Percentiles rank a stretch among this genome's conserved stretches.
Evolutionary conservation across 768 basidiomycete species (phyloP).

Genomic region (Melanogaster broomeanus): DNA sequence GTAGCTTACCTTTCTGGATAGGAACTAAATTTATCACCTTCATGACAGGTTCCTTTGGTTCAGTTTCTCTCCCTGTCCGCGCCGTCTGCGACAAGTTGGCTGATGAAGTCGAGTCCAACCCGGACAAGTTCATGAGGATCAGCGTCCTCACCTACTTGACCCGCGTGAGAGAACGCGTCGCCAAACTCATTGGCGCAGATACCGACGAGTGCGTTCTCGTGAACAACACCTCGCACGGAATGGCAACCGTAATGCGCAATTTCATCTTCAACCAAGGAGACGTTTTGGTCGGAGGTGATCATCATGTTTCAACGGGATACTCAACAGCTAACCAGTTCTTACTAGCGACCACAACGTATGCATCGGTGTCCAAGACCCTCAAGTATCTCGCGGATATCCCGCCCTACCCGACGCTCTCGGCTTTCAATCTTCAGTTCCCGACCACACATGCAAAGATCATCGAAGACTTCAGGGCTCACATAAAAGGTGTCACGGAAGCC

Average conservation of each 20-base stretch:
- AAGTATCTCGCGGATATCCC: slow-evolving; percentile 55
- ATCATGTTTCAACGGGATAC: neutral
- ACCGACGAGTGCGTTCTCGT: slow-evolving; percentile 61
- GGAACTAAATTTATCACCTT: neutral
- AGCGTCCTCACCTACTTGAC: slow-evolving; percentile 35
- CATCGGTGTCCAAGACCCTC: slow-evolving; percentile 50
- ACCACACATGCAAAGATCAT: slow-evolving; percentile 58
- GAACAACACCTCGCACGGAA: slow-evolving; percentile 30
- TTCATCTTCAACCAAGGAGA: slow-evolving; percentile 56
- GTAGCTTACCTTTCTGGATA: neutral
- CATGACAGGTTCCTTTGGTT: slow-evolving; percentile 58
- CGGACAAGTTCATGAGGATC: slow-evolving; percentile 55
- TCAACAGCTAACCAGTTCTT: neutral
- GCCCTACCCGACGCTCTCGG: slow-evolving; percentile 52
- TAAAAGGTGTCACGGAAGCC: slow-evolving; percentile 31
- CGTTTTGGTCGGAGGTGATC: slow-evolving; percentile 51
- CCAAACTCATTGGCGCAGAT: slow-evolving; percentile 50
- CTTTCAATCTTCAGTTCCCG: slow-evolving; percentile 56
- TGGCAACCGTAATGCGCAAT: slow-evolving; percentile 69
- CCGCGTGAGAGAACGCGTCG: slow-evolving; percentile 46
- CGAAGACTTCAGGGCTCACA: slow-evolving; percentile 42
- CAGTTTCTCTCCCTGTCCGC: slow-evolving; percentile 53
- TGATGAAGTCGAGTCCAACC: slow-evolving; percentile 49
- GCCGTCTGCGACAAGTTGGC: slow-evolving; percentile 44
- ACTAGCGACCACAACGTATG: slow-evolving; percentile 61